These are phyloP conservation scores for Chlorella sp. DNA, from an alignment of 139 green algal species.

Conservation along the genomic window DNA sequence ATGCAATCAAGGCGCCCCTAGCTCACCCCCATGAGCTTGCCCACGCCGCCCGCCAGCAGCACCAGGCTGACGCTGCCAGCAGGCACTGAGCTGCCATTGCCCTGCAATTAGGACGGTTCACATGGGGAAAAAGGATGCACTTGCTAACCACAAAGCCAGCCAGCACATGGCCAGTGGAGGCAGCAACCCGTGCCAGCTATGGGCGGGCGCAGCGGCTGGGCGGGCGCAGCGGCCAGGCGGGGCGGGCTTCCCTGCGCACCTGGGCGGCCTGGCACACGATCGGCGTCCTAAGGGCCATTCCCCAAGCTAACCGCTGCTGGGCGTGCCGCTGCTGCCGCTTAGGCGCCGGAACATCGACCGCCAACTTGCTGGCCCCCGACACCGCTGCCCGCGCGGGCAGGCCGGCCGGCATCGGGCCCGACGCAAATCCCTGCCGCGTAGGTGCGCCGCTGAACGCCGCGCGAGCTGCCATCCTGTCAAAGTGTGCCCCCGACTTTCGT, in stretches of 20 bases:
- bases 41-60: slow-evolving; percentile 91
- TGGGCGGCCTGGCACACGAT: not conserved
- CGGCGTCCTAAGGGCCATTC: not conserved
- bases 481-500: not conserved
- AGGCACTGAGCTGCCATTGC: slow-evolving; percentile 5
- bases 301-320: not conserved
- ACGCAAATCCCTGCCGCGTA: not conserved
- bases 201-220: not conserved
- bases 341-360: not conserved
- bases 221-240: too few species aligned
- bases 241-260: not conserved
- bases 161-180: not conserved
- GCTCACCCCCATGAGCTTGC: slow-evolving; percentile 94
- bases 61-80: slow-evolving; percentile 80
- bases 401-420: not conserved
- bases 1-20: too few species aligned
- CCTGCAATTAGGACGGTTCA: not conserved
- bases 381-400: not conserved
- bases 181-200: too few species aligned
- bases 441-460: not conserved
- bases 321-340: not conserved
- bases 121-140: not conserved
- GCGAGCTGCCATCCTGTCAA: slow-evolving; percentile 6
- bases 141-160: not conserved
- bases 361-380: not conserved